These are phyloP conservation scores for Platismatia glauca DNA, from an alignment of 495 filamentous ascomycete genomes.

Conservation along the genomic window DNA sequence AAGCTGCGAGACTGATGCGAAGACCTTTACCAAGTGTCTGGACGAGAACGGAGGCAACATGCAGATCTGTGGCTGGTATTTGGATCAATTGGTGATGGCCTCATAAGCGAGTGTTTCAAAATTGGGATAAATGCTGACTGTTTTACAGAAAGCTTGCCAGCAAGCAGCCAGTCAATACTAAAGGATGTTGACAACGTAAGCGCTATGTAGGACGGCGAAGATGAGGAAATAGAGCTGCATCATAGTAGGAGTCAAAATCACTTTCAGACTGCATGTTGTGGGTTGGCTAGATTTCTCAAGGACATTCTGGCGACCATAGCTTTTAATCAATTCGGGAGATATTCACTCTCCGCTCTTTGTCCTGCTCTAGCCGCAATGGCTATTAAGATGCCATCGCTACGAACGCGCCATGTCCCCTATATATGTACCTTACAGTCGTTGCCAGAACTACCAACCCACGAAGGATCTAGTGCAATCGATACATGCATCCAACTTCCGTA, in stretches of 20 bases:
- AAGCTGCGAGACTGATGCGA: constrained; percentile 70
- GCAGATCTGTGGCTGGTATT: constrained; percentile 94
- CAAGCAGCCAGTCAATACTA: constrained; percentile 80
- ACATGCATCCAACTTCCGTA: background rate
- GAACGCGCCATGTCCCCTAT: background rate
- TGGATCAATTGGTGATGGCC: constrained; percentile 72
- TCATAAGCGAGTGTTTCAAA: constrained; percentile 1
- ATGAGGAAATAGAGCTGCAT: constrained; percentile 37
- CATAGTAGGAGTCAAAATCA: background rate
- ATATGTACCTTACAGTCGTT: background rate
- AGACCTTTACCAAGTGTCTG: constrained; percentile 87
- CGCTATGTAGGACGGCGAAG: constrained; percentile 22
- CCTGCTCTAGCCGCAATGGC: background rate
- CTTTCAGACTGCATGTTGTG: background rate
- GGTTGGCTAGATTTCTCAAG: background rate
- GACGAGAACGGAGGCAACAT: constrained; percentile 88
- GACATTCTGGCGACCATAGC: background rate
- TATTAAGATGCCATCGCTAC: background rate
- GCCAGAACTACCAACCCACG: background rate
- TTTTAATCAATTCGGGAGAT: background rate
- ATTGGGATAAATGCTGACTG: constrained; percentile 19
- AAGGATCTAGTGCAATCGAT: background rate
- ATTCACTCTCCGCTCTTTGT: background rate
- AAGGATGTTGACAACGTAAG: constrained; percentile 26
- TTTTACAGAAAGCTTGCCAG: constrained; percentile 80